phyloP scores from a whole-genome alignment of 768 basidiomycete genomes.

The Tulasnella sp. region DNA sequence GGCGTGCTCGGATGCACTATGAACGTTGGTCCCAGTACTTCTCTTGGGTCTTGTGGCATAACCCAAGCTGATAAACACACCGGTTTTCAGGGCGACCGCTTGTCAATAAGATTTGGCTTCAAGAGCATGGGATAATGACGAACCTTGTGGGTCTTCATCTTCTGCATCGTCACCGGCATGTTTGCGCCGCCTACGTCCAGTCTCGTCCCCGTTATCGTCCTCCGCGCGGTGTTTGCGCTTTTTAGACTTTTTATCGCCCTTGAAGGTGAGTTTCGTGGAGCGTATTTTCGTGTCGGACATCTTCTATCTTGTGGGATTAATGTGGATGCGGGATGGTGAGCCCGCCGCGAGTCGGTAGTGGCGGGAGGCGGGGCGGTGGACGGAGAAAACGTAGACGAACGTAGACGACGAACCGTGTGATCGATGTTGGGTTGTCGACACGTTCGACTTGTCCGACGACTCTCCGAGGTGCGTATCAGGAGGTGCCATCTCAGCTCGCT shows the following conservation, averaged over 20 bases:
- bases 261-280: conserved; percentile 72
- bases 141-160: conserved; percentile 19
- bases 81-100: background rate
- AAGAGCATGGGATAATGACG: background rate
- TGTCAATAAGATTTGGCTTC: background rate
- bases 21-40: conserved; percentile 83
- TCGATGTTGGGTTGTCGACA: too few species aligned
- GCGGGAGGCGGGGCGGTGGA: too few species aligned
- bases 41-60: conserved; percentile 50
- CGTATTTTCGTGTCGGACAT: conserved; percentile 32
- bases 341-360: too few species aligned
- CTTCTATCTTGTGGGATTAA: too few species aligned
- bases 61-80: conserved; percentile 46
- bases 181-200: too few species aligned
- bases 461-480: too few species aligned
- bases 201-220: conserved; percentile 33
- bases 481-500: too few species aligned
- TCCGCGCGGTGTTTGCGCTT: conserved; percentile 55
- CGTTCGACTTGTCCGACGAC: too few species aligned
- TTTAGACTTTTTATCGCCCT: conserved; percentile 76
- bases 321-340: too few species aligned
- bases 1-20: conserved; percentile 73
- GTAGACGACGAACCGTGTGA: too few species aligned
- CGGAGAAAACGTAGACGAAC: too few species aligned
- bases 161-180: conserved; percentile 8